Base-by-base conservation (phyloP, 2,329 filamentous ascomycete genomes). In the Ascochyta pisi region DNA sequence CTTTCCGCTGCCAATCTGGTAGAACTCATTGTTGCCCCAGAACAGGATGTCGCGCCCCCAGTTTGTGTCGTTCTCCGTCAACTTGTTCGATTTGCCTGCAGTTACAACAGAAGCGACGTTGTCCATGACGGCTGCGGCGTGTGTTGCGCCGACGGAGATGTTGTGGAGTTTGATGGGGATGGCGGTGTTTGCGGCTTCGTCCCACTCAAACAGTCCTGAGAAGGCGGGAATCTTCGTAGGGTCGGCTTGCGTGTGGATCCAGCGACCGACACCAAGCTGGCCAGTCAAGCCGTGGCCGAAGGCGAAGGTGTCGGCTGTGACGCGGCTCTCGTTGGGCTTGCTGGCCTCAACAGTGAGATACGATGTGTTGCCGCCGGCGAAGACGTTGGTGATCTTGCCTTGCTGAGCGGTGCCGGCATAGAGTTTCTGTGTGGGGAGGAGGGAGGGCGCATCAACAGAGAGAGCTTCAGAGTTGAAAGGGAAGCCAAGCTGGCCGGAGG, bases 11-110 rank as follows among this genome's bases (percentile, higher is more conserved):
- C 95, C 95, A 24, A 99, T 84, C 77, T 99, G 95, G 75, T 90
- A 97, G 73, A 89, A 86, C 78, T 98, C 93, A 69, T 98, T 99
- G 49, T 92, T 92, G 59, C 95, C 95, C 91, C 93, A 99, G 81
- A 91, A 96, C 1, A 98, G 75, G 27, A 93, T 88, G 73, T 98
- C 95, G 4, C 89, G 87, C 44, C 95, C 95, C 86, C 88, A 96
- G 72, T 95, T 93, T 1, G 88, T 91, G 67, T 92, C 89, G 62
- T 90, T 89, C 37, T 85, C 79, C 1, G 71, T 73, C n/a, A 68
- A 58, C 22, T 60, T 58, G 13, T 47, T 60, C 66, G 58, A 76
- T 50, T 71, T 77, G 13, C 51, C 27, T 58, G 67, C 73, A 2
- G 82, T 78, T 1, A 87, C 83, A 6, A 92, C 82, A 49, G 87